Conservation (phyloP, 768 basidiomycete genomes). For the Tephrocybe sp. region DNA sequence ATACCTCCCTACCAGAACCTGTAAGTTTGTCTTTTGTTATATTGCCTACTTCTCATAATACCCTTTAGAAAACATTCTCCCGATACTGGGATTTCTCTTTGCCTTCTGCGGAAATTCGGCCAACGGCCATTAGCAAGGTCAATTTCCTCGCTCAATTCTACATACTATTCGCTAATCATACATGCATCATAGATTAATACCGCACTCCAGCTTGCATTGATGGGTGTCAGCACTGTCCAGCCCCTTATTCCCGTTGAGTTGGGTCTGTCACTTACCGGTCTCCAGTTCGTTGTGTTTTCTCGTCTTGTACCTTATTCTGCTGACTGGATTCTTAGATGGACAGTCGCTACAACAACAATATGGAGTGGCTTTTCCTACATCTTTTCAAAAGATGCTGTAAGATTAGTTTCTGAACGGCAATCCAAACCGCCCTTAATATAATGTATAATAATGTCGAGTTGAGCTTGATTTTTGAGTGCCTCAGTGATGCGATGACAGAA, state of each 20-base stretch:
- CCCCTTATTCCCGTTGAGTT: constrained; percentile 72
- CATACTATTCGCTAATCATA: not conserved
- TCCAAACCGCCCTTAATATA: constrained; percentile 24
- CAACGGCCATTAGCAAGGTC: constrained; percentile 93
- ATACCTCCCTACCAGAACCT: constrained; percentile 82
- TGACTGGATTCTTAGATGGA: constrained; percentile 49
- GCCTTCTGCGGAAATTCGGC: constrained; percentile 92
- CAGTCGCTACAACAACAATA: constrained; percentile 87
- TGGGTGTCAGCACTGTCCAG: constrained; percentile 85
- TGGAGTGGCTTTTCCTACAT: constrained; percentile 89
- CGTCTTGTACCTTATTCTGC: not conserved
- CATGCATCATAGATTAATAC: constrained; percentile 72
- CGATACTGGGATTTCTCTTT: constrained; percentile 97
- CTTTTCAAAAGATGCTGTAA: constrained; percentile 72
- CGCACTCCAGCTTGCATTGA: constrained; percentile 83
- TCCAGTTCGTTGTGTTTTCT: constrained; percentile 62
- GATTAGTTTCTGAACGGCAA: constrained; percentile 43
- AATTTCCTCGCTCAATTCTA: not conserved
- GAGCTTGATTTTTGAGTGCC: not conserved
- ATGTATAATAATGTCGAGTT: not conserved
- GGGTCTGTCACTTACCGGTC: constrained; percentile 48
- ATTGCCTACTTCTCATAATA: not conserved
- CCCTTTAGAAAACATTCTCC: constrained; percentile 77
- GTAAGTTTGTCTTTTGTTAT: constrained; percentile 42
- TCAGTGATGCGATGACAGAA: not conserved